Evolutionary conservation across 306 rosid genomes (phyloP).

Genomic region (Pachyrhizus erosus): DNA sequence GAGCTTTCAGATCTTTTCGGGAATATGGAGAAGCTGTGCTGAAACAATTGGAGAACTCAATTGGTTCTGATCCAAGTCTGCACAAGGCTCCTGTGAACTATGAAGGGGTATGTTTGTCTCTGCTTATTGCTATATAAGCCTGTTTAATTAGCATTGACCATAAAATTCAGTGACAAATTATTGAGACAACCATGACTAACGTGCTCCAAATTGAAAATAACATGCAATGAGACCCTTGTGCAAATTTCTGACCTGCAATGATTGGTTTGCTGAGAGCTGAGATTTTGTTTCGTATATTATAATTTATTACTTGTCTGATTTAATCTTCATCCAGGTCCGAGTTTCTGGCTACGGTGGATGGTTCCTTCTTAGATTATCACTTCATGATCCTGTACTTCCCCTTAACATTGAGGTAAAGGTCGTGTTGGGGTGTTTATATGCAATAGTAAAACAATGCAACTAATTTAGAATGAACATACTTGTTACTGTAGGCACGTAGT

Average conservation of each 20-base stretch:
- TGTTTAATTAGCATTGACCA: slow-evolving; percentile 11
- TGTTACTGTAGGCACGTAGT: slow-evolving; percentile 66
- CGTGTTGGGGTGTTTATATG: slow-evolving; percentile 4
- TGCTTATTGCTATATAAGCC: slow-evolving; percentile 5
- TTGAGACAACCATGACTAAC: not conserved
- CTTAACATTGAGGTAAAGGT: slow-evolving; percentile 88
- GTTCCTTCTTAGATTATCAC: slow-evolving; percentile 94
- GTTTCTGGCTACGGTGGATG: slow-evolving; percentile 93
- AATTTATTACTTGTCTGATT: slow-evolving; percentile 41
- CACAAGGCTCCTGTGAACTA: slow-evolving; percentile 82
- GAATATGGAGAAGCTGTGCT: slow-evolving; percentile 91
- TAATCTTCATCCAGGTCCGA: slow-evolving; percentile 66
- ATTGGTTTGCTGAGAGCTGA: slow-evolving; percentile 18
- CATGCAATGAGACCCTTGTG: not conserved
- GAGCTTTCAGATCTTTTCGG: slow-evolving; percentile 75
- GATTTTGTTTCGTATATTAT: not conserved
- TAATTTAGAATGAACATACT: slow-evolving; percentile 37
- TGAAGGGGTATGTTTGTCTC: slow-evolving; percentile 76
- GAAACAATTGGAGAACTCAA: slow-evolving; percentile 72
- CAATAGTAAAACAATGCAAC: slow-evolving; percentile 11
- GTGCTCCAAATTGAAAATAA: slow-evolving; percentile 18
- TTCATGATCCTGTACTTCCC: slow-evolving; percentile 98
- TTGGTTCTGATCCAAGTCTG: slow-evolving; percentile 64
- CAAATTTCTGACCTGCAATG: slow-evolving; percentile 20
- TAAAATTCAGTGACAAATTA: not conserved